These are phyloP conservation scores for Daldinia sp. DNA, from an alignment of 2,329 filamentous ascomycete genomes.

Conservation along the genomic window DNA sequence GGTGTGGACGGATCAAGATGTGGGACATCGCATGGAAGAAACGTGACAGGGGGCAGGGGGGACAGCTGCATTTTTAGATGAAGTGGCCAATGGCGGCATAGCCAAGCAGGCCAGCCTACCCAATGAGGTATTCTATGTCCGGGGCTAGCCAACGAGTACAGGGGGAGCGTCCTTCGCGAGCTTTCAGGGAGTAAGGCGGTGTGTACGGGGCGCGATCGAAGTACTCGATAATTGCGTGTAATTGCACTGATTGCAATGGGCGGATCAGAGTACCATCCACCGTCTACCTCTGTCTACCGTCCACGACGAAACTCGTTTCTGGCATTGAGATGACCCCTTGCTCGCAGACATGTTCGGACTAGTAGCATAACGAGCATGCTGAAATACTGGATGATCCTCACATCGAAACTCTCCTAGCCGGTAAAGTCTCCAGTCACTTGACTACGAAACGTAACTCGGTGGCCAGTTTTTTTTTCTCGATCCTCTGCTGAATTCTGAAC, in stretches of 20 bases:
- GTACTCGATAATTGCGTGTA: constrained; percentile 38
- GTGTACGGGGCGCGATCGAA: constrained; percentile 42
- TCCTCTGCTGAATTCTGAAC: constrained; percentile 27
- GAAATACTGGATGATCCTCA: constrained; percentile 30
- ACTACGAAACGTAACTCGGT: constrained; percentile 30
- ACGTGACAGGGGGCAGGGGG: constrained; percentile 55
- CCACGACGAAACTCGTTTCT: constrained; percentile 32
- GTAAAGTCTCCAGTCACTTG: constrained; percentile 36
- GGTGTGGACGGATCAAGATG: constrained; percentile 50
- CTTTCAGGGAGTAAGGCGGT: constrained; percentile 45
- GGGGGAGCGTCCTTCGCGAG: constrained; percentile 42
- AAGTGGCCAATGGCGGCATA: constrained; percentile 59
- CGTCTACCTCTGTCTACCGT: no score
- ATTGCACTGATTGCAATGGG: constrained; percentile 11
- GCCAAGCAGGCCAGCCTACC: constrained; percentile 56
- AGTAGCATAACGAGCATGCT: constrained; percentile 33
- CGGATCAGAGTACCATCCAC: constrained; percentile 22
- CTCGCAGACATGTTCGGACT: constrained; percentile 33
- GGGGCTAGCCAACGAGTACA: constrained; percentile 57
- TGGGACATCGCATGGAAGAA: constrained; percentile 61
- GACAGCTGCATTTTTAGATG: constrained; percentile 58
- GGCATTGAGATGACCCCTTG: constrained; percentile 35
- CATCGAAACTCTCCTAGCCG: constrained; percentile 33
- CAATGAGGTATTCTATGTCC: constrained; percentile 59
- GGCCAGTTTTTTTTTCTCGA: constrained; percentile 3